phyloP scores from a whole-genome alignment of 441 rosid genomes.

The Jatropha multifida region DNA sequence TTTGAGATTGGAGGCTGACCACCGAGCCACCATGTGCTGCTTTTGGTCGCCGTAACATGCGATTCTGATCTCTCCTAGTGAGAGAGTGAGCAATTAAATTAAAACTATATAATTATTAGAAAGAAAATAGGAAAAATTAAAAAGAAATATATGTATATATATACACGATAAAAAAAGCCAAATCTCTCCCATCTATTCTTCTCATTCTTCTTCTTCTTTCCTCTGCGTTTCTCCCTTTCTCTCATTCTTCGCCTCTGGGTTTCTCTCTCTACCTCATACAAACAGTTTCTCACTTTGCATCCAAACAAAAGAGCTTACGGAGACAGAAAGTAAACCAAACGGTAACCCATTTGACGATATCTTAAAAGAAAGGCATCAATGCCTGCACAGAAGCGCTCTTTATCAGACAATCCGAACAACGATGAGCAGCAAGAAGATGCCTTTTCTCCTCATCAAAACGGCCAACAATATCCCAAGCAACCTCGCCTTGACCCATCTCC shows the following conservation, averaged over 20 bases:
- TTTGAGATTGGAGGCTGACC: background rate
- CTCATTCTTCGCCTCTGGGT: background rate
- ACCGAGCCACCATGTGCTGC: constrained; percentile 10
- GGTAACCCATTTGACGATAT: background rate
- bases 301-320: constrained; percentile 5
- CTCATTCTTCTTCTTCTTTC: constrained; percentile 20
- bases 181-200: constrained; percentile 29
- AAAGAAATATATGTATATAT: background rate
- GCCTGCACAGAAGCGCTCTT: constrained; percentile 71
- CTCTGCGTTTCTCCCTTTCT: constrained; percentile 15
- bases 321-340: background rate
- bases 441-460: constrained; percentile 23
- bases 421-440: constrained; percentile 20
- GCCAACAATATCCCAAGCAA: constrained; percentile 11
- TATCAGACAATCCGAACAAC: constrained; percentile 39
- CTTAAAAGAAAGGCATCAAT: constrained; percentile 35
- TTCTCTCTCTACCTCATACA: constrained; percentile 7
- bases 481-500: constrained; percentile 9
- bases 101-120: background rate
- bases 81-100: background rate
- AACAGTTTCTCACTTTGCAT: constrained; percentile 7
- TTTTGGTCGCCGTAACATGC: constrained; percentile 12
- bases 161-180: background rate
- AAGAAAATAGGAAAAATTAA: background rate
- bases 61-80: background rate